Conservation (phyloP, 257 asterid genomes). For the Ballota nigra region DNA sequence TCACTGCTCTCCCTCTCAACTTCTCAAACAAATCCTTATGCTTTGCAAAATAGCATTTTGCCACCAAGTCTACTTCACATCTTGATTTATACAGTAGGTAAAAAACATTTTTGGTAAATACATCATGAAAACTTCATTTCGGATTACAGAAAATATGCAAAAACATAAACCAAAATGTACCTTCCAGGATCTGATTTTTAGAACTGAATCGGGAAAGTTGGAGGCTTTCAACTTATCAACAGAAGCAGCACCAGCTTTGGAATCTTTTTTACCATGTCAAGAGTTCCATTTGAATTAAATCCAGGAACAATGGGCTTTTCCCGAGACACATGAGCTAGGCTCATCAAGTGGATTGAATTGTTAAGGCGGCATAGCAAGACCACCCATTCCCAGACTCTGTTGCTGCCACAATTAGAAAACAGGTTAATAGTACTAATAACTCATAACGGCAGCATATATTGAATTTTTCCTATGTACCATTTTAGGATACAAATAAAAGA, state of each 20-base stretch:
- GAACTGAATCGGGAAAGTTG: constrained; percentile 71
- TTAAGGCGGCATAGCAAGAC: constrained; percentile 28
- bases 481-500: background rate
- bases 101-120: background rate
- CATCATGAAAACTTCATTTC: background rate
- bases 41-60: constrained; percentile 88
- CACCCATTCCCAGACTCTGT: constrained; percentile 35
- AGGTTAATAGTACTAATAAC: background rate
- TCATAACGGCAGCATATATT: background rate
- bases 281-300: constrained; percentile 41
- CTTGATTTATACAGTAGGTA: constrained; percentile 73
- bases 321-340: constrained; percentile 55
- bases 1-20: too few species aligned
- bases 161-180: constrained; percentile 32
- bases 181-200: constrained; percentile 91
- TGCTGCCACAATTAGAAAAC: constrained; percentile 22
- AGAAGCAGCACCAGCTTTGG: constrained; percentile 38
- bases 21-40: too few species aligned
- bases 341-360: constrained; percentile 56
- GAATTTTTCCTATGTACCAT: background rate
- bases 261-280: constrained; percentile 35
- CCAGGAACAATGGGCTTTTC: constrained; percentile 66
- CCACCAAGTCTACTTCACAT: constrained; percentile 85
- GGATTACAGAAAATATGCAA: background rate
- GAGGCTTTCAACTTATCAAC: constrained; percentile 83